A percentile compares a stretch with the other conserved stretches of the same genome.
phyloP scores from a whole-genome alignment of 2,329 filamentous ascomycete genomes.

The Lasiodiplodia citricola region DNA sequence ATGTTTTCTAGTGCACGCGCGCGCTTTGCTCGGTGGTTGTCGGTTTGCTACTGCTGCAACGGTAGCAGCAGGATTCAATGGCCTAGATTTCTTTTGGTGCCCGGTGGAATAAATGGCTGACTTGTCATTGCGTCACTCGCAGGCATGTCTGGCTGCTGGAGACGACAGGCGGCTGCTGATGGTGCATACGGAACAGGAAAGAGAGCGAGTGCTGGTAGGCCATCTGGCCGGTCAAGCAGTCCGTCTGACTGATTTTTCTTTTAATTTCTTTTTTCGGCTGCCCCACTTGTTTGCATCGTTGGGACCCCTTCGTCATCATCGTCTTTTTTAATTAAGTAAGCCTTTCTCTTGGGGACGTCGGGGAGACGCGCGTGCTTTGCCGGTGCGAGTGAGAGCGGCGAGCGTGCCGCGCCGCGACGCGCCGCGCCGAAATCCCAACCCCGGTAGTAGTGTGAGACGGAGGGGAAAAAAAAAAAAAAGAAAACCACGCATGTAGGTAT shows the following conservation, averaged over 20 bases:
- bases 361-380: not conserved
- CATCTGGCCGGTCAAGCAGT: not conserved
- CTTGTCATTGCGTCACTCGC: no score
- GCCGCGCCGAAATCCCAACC: not conserved
- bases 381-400: not conserved
- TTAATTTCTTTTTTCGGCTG: not conserved
- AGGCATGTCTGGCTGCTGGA: no score
- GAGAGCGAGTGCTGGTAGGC: no score
- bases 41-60: no score
- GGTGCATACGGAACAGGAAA: no score
- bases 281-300: not conserved
- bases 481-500: not conserved
- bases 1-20: no score
- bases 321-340: not conserved
- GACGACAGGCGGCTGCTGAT: no score
- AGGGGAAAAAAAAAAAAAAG: not conserved
- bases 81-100: no score
- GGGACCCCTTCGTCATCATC: not conserved
- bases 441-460: not conserved
- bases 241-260: not conserved
- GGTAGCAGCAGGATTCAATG: no score
- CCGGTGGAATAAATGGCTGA: no score
- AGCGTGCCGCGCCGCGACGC: not conserved
- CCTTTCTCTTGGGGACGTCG: no score
- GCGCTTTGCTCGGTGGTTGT: no score